Base-by-base conservation (phyloP, 192 early-diverging fungal species). In the Entomortierella lignicola region DNA sequence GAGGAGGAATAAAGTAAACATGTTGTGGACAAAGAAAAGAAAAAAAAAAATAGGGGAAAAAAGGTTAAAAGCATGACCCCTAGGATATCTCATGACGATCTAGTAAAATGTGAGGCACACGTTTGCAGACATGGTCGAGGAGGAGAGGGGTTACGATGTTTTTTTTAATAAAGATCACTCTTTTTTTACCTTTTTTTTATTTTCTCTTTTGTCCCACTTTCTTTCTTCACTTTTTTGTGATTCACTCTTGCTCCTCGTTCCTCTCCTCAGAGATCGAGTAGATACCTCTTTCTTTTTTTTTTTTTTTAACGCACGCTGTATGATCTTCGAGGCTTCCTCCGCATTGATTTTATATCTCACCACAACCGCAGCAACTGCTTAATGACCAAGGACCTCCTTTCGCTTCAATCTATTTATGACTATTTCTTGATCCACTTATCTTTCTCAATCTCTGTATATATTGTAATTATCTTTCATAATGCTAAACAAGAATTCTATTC, bases 1-100 rank as follows among this genome's bases (percentile, higher is more conserved):
- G n/a, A n/a, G n/a, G n/a, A n/a, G n/a, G n/a, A n/a, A n/a, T n/a
- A n/a, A n/a, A n/a, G n/a, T n/a, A n/a, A n/a, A n/a, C n/a, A n/a
- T 39, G 30, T 18, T 12, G 17, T 26, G 18, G 26, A 43, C 8
- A 29, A 41, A 26, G 20, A 26, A 55, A 51, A 11, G 27, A 26
- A 42, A 25, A 41, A 63, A 52, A 51, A 31, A 62, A 62, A 37
- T 12, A 47, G 17, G 20, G 4, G 39, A 43, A 21, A n/a, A 58
- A 20, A 58, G 55, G 55, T 30, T 10, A 8, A 43, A 60, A 27
- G 58, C 58, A 60, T 60, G 58, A 60, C 58, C 58, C 58, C 58
- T 43, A n/a, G 2, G 8, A 37, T 37, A 60, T 43, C 58, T 23
- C 58, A 60, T 60, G 58, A 60, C 58, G 58, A 43, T 23, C 39